Base-by-base conservation (phyloP, 495 filamentous ascomycete genomes). In the Evansstolkia leycettana region DNA sequence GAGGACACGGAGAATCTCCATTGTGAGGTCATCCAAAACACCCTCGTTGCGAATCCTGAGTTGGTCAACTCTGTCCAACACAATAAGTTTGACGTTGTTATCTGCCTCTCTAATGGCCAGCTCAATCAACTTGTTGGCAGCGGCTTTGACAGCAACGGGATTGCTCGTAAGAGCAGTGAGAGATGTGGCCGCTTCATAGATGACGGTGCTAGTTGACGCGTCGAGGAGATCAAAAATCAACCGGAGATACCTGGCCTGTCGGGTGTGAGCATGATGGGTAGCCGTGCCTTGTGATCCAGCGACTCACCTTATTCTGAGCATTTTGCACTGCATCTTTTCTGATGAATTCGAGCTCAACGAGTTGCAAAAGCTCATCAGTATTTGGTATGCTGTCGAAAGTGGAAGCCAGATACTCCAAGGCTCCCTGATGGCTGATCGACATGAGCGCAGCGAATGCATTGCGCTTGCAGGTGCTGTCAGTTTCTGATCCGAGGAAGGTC, bases 11-110 rank as follows among this genome's bases (percentile, higher is more conserved):
- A 99, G 67, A 41, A 96, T 86, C 50, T 96, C 92, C 89, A 99
- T 95, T n/a, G 82, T 85, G 31, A 95, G 65, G 46, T 96, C 90
- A 54, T 96, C 89, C 38, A 99, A 58, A 33, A 96, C 75, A 38
- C 92, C 90, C 48, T 90, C 83, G 48, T 95, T 95, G 60, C 85
- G 84, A 49, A 83, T 75, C 42, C 92, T 73, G 34, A 99, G 65
- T 45, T 92, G 81, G 50, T 96, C 82, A 18, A 99, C 89, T 26
- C 87, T 84, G 45, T 95, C 92, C 28, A 98, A 68, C 13, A 95
- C 92, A 47, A 98, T 96, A 18, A 96, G 78, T 62, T 96, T 98
- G 38, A 98, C 92, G 50, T 98, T 98, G 66, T 98, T 98, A 52
- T 98, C 90, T 2, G 90, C 81, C 58, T 95, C 90, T 59, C 88